Base-by-base conservation (phyloP, 169 alveolate genomes). In the Plasmodium adleri region DNA sequence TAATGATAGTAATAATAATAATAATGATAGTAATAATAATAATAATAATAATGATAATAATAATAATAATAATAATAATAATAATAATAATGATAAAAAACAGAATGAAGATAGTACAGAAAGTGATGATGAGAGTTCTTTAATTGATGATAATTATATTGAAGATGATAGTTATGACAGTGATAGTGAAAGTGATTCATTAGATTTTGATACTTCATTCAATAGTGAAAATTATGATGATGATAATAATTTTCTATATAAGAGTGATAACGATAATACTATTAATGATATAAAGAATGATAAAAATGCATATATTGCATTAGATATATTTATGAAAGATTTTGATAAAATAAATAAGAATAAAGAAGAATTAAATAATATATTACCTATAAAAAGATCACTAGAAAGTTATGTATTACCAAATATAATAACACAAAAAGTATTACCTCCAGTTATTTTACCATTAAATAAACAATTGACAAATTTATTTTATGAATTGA, bases 381-480 rank as follows among this genome's bases (percentile, higher is more conserved):
- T 39, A 15, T 13, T 26, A n/a, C 20, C 24, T 1, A 39, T 47
- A 63, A 85, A 28, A 49, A 50, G 68, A 22, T 49, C 50, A 20
- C 49, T 8, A 3, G 26, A 70, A 24, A 49, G 2, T 15, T 15
- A 10, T 67, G 32, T 15, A 6, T 49, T 80, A 49, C 90, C 90
- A 24, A 54, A 64, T 49, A 80, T 80, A 12, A 60, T 87, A 59
- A 87, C 76, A 2, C 88, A 74, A 50, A 56, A 68, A 71, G 74
- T 87, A 24, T 64, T 74, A 17, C 88, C 88, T 32, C 88, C 88
- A 5, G 68, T 74, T 39, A 71, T 64, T 66, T 24, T 74, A 3
- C 88, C 88, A n/a, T 17, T 87, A 50, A 87, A 87, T 47, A 87
- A 58, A 47, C 32, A 49, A 26, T 70, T 13, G n/a, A 87, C 88